Base-by-base conservation (phyloP, 441 rosid genomes). In the Erodium moschatum region DNA sequence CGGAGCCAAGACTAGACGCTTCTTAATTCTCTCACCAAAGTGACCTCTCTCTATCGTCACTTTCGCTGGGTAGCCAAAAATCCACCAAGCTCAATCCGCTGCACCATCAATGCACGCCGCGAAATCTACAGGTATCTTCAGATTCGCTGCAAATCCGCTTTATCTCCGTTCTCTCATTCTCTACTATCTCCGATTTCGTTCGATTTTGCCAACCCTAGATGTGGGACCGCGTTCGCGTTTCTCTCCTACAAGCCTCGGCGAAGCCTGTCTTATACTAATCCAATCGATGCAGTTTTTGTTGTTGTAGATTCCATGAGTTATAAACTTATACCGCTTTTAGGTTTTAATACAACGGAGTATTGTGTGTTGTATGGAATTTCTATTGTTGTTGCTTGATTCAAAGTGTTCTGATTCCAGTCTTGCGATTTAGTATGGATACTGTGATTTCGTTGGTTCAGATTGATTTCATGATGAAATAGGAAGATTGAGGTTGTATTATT, bases 21-120 rank as follows among this genome's bases (percentile, higher is more conserved):
- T 18, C 61, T 54, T 3, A 18, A 54, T 54, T 1, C 61, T 16
- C 61, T 54, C 16, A 7, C 62, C 24, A 16, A 56, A 56, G 6
- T 56, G 24, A 7, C 62, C 62, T 52, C 10, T 52, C 10, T 5
- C 21, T 6, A 6, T 15, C 27, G 24, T 56, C 62, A 4, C 18
- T 52, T 16, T 52, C 60, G 20, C 60, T 52, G 8, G 7, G 20
- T 4, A 16, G 18, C 18, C 20, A 5, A 15, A 52, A 16, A 52
- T 16, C 11, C 62, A 56, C 62, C 62, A 56, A 18, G 11, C 62
- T 19, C 62, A 56, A 56, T 56, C 62, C 21, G 61, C 60, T 52
- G 20, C 5, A 52, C 60, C 20, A 16, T 52, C 13, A 16, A 16
- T 18, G 21, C 13, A 42, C 48, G 35, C 35, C 35, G 35, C 35